A percentile compares a stretch with the other conserved stretches of the same genome.
Evolutionary conservation across 2,329 filamentous ascomycete species (phyloP).

Genomic region (Diaporthe vaccinii): DNA sequence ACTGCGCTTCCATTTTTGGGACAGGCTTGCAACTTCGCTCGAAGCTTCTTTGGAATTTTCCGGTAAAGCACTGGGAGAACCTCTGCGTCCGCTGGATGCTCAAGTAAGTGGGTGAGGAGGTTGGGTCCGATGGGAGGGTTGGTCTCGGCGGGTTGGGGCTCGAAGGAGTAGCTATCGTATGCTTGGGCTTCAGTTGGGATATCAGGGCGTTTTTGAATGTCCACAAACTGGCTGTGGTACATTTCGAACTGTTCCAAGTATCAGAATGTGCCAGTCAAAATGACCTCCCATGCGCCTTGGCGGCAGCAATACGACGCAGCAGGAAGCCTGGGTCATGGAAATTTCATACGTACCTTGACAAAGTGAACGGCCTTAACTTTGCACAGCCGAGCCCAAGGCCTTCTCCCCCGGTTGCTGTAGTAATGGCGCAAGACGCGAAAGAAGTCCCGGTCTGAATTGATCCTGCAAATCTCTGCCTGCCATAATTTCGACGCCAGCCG

Average conservation of each 20-base stretch:
- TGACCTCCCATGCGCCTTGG: neutral
- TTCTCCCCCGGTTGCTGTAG: conserved; percentile 39
- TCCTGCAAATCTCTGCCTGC: conserved; percentile 43
- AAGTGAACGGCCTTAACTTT: conserved; percentile 21
- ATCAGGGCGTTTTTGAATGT: conserved; percentile 18
- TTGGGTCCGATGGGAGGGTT: conserved; percentile 47
- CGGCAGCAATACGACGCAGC: no score
- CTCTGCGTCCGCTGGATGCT: conserved; percentile 47
- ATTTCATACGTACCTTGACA: conserved; percentile 18
- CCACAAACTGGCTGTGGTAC: conserved; percentile 28
- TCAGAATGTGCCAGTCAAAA: neutral
- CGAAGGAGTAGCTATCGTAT: conserved; percentile 44
- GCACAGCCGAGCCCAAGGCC: conserved; percentile 38
- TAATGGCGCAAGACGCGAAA: conserved; percentile 41
- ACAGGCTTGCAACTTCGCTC: conserved; percentile 44
- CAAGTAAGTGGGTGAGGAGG: conserved; percentile 45
- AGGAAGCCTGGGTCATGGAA: neutral
- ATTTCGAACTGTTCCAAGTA: conserved; percentile 1
- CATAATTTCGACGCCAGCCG: conserved; percentile 39
- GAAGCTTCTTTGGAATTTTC: conserved; percentile 47
- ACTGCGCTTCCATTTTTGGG: conserved; percentile 44
- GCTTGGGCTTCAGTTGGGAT: conserved; percentile 18
- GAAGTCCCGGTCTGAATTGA: conserved; percentile 44
- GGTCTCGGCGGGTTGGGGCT: conserved; percentile 45
- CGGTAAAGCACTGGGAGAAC: conserved; percentile 43